Evolutionary conservation across 495 filamentous ascomycete genomes (phyloP).

Genomic region (Xylaria venustula): DNA sequence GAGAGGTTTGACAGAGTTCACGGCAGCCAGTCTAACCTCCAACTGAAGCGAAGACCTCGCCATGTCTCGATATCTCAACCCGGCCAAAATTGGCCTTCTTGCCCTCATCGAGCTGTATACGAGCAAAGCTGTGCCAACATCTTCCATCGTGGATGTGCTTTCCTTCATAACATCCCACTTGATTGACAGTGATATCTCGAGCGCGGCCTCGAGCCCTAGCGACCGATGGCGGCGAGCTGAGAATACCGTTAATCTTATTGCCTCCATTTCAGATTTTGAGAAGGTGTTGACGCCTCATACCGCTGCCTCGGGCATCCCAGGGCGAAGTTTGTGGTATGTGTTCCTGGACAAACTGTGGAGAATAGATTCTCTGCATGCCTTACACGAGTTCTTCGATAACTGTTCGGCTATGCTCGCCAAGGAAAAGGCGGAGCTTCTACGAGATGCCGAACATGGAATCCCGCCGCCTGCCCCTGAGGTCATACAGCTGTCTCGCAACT

Average conservation of each 20-base stretch:
- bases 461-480: slow-evolving; percentile 36
- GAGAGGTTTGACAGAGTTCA: background rate
- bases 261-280: slow-evolving; percentile 68
- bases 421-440: slow-evolving; percentile 55
- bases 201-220: slow-evolving; percentile 17
- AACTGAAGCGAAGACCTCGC: background rate
- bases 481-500: slow-evolving; percentile 59
- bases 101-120: slow-evolving; percentile 78
- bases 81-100: slow-evolving; percentile 80
- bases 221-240: slow-evolving; percentile 40
- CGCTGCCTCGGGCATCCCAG: slow-evolving; percentile 67
- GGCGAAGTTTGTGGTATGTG: slow-evolving; percentile 79
- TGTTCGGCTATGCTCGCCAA: slow-evolving; percentile 59
- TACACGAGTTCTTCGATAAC: slow-evolving; percentile 69
- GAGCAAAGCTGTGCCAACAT: slow-evolving; percentile 68
- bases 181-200: slow-evolving; percentile 43
- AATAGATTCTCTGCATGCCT: slow-evolving; percentile 73
- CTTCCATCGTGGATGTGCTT: slow-evolving; percentile 76
- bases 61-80: slow-evolving; percentile 82
- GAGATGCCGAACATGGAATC: slow-evolving; percentile 41
- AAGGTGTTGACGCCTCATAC: slow-evolving; percentile 55
- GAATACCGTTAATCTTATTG: slow-evolving; percentile 47
- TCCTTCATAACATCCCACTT: slow-evolving; percentile 79
- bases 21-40: background rate
- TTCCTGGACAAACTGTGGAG: slow-evolving; percentile 83